Base-by-base conservation (phyloP, 495 filamentous ascomycete genomes). In the Aspergillus conjunctus region DNA sequence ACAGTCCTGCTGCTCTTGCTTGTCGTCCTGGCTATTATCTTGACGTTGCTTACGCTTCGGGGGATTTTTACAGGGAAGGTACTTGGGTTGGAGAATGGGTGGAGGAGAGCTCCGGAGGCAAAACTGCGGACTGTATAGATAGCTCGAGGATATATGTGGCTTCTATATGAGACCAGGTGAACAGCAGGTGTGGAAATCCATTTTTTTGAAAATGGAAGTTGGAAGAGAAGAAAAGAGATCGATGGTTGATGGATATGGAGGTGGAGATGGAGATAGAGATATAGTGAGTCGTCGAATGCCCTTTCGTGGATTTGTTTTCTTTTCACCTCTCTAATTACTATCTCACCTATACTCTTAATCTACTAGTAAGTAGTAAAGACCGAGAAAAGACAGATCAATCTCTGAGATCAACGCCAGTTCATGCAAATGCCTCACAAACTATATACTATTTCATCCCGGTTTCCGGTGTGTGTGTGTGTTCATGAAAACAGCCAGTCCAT, bases 31-130 rank as follows among this genome's bases (percentile, higher is more conserved):
- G 67, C 67, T 55, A 26, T 71, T 2, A 20, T 53, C 7, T 20
- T 66, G n/a, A 66, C 66, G 30, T 12, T 66, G 3, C 61, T 73
- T 30, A 74, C 70, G 0, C 17, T 76, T 7, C 69, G 63, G 44
- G 67, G 63, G 4, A 45, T 76, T 6, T 20, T 71, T 12, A 68
- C 64, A 7, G 73, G 68, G 30, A 63, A 54, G 8, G 22, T 72
- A 9, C 34, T 73, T 1, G 68, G 68, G n/a, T 33, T 71, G 37
- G 62, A 67, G 15, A 60, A 65, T 45, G 62, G 68, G 1, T 71
- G 68, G 69, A 59, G 51, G 15, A 8, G 50, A 59, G 57, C 3
- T 26, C 4, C 57, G 34, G 41, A 50, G 20, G 45, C 26, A 6
- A 51, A 46, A 32, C 31, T 44, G 7, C 2, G 51, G 32, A 53